Base-by-base conservation (phyloP, 345 rosid species). In the Bruguiera sexangula region DNA sequence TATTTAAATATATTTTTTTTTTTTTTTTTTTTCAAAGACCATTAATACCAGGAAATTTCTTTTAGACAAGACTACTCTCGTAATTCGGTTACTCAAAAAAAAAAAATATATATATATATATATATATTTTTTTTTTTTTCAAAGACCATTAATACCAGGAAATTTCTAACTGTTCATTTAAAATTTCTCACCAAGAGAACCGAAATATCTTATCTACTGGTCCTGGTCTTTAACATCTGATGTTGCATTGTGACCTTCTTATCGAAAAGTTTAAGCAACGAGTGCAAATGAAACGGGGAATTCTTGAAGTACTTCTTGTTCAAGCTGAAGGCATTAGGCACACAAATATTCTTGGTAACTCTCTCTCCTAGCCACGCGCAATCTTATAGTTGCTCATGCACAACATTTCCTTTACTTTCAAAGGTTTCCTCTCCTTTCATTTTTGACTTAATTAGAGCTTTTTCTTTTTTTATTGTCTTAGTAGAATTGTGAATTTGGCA, bases 251-350 rank as follows among this genome's bases (percentile, higher is more conserved):
- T 43, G 50, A 43, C 15, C 16, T 39, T 39, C 16, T 3, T 13
- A 13, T 13, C 13, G 50, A 11, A 3, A 43, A 43, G 18, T 0
- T 43, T 15, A 13, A 11, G 50, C 50, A 13, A 43, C 50, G 50
- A 19, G 18, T 13, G 50, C 66, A 39, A 32, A 89, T 83, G 94
- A 76, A 80, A 71, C 84, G 76, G 68, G 96, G 93, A 75, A 75
- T 60, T 24, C 87, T 94, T 62, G 91, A 91, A 82, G 91, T 89
- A 31, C 69, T 94, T 79, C 85, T 94, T 29, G 95, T 91, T 60
- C 78, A 88, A 72, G 97, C 98, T 37, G 59, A 82, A 76, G 98
- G 92, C 82, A 89, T 91, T 60, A 78, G 73, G 55, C 97, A 80
- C 69, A 87, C 89, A 18, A 88, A 87, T 82, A 66, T 85, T 51